Conservation (phyloP, 2,329 filamentous ascomycete species). For the Capronia coronata region DNA sequence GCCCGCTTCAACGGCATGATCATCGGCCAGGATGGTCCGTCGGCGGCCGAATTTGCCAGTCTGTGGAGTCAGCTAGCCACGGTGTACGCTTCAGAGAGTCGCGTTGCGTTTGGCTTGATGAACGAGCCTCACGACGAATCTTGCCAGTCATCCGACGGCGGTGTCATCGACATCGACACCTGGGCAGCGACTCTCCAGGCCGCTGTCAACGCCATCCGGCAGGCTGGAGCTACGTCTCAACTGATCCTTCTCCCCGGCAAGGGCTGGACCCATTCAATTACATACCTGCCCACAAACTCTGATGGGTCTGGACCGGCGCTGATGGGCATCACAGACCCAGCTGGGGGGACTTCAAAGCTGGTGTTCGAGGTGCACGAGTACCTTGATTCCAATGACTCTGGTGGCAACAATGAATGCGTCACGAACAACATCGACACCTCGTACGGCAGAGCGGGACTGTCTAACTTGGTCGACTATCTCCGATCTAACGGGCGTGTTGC, state of each 20-base stretch:
- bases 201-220: constrained; percentile 59
- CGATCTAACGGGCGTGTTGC: constrained; percentile 45
- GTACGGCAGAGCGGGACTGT: constrained; percentile 33
- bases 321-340: constrained; percentile 51
- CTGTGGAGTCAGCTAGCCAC: constrained; percentile 55
- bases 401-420: constrained; percentile 47
- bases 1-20: constrained; percentile 57
- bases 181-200: constrained; percentile 59
- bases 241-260: constrained; percentile 58
- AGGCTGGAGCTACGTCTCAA: constrained; percentile 56
- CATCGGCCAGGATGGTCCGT: constrained; percentile 60
- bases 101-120: constrained; percentile 60
- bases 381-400: constrained; percentile 53
- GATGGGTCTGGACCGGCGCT: constrained; percentile 49
- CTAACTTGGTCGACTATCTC: constrained; percentile 44
- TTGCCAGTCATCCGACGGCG: constrained; percentile 8
- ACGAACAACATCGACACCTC: constrained; percentile 46
- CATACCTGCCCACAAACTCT: constrained; percentile 37
- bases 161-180: constrained; percentile 43
- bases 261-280: constrained; percentile 50
- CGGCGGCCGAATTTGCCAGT: constrained; percentile 51
- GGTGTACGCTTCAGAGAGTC: constrained; percentile 51
- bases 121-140: constrained; percentile 57
- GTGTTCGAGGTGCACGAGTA: constrained; percentile 58
- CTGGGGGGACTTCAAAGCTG: constrained; percentile 52